Conservation (phyloP, 1,139 yeast species). For the Candida labiduridarum region DNA sequence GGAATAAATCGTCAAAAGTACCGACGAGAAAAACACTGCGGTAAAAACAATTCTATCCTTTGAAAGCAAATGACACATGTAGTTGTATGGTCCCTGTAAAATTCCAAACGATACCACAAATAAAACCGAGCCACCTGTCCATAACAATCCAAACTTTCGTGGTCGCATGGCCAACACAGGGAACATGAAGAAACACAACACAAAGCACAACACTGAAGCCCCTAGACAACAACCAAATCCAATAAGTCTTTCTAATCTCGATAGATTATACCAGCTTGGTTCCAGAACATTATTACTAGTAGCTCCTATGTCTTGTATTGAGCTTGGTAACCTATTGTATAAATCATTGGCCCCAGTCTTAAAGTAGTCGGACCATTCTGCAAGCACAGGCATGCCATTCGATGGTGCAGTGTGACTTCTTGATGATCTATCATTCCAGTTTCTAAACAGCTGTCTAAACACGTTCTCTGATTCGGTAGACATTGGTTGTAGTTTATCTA, state of each 20-base stretch:
- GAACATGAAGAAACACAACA: constrained; percentile 76
- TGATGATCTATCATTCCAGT: constrained; percentile 36
- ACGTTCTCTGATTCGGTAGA: constrained; percentile 42
- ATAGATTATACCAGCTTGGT: constrained; percentile 60
- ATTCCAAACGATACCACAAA: constrained; percentile 90
- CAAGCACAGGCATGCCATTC: constrained; percentile 30
- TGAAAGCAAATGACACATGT: constrained; percentile 72
- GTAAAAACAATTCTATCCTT: constrained; percentile 80
- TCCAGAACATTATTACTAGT: constrained; percentile 26
- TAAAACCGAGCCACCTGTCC: constrained; percentile 90
- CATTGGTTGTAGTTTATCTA: constrained; percentile 5
- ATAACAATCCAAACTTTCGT: constrained; percentile 82
- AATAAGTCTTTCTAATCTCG: constrained; percentile 77
- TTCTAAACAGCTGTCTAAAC: constrained; percentile 45
- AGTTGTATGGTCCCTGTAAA: constrained; percentile 87
- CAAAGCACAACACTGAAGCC: constrained; percentile 79
- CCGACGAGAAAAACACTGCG: constrained; percentile 73
- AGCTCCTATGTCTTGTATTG: constrained; percentile 18
- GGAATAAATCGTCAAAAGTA: constrained; percentile 63
- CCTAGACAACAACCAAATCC: constrained; percentile 77
- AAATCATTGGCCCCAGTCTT: constrained; percentile 44
- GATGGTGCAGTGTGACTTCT: constrained; percentile 12
- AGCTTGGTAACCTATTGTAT: constrained; percentile 42
- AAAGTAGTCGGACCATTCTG: constrained; percentile 52
- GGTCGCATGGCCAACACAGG: constrained; percentile 92